phyloP scores from a whole-genome alignment of 1,139 yeast species.

The Yamadazyma dushanensis region DNA sequence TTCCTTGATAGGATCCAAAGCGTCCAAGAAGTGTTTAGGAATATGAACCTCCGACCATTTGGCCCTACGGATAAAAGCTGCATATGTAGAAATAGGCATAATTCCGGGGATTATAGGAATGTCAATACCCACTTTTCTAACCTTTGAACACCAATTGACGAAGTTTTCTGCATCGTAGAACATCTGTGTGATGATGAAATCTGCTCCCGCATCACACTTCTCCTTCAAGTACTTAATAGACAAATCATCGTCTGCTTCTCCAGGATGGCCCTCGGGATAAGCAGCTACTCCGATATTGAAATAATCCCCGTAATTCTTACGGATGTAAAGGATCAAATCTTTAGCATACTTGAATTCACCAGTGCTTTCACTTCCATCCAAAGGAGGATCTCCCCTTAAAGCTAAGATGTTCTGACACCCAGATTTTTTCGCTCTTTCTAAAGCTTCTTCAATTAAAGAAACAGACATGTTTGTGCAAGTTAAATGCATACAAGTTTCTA shows the following conservation, averaged over 20 bases:
- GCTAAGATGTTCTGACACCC: slow-evolving; percentile 95
- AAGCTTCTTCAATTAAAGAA: slow-evolving; percentile 78
- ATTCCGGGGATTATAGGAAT: slow-evolving; percentile 96
- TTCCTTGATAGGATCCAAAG: slow-evolving; percentile 80
- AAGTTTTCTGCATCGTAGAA: slow-evolving; percentile 85
- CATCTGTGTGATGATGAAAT: slow-evolving; percentile 91
- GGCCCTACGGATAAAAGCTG: slow-evolving; percentile 89
- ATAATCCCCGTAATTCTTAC: slow-evolving; percentile 68
- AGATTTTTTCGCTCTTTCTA: slow-evolving; percentile 79
- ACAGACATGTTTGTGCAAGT: slow-evolving; percentile 96
- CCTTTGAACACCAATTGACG: slow-evolving; percentile 72
- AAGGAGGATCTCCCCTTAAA: slow-evolving; percentile 80
- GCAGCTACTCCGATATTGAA: slow-evolving; percentile 92
- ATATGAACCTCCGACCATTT: slow-evolving; percentile 86
- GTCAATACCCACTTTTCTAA: slow-evolving; percentile 73
- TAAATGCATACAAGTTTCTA: slow-evolving; percentile 97
- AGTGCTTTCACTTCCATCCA: slow-evolving; percentile 63
- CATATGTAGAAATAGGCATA: slow-evolving; percentile 96
- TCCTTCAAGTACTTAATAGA: slow-evolving; percentile 72
- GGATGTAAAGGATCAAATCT: slow-evolving; percentile 83
- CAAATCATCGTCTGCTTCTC: slow-evolving; percentile 60
- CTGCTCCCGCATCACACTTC: slow-evolving; percentile 91
- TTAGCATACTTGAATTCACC: slow-evolving; percentile 76
- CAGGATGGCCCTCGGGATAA: slow-evolving; percentile 96
- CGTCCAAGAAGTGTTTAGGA: slow-evolving; percentile 71